These are phyloP conservation scores for Berkeleyomyces rouxiae DNA, from an alignment of 2,329 filamentous ascomycete species.

Conservation along the genomic window DNA sequence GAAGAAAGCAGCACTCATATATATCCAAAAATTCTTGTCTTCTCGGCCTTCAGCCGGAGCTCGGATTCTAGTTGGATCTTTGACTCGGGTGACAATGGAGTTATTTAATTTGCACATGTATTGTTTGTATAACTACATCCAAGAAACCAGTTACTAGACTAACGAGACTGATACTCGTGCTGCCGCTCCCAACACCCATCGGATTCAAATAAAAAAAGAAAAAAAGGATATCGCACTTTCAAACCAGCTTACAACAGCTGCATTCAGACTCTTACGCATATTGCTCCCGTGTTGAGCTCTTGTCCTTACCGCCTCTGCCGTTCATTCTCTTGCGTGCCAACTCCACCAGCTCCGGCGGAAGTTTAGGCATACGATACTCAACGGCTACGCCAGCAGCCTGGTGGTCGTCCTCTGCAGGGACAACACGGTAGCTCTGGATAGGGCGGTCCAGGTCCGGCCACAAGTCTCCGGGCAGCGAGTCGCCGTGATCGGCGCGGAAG, in stretches of 20 bases:
- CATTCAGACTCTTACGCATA: not conserved
- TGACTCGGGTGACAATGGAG: not conserved
- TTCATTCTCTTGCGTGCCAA: slow-evolving; percentile 1
- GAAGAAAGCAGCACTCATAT: no score
- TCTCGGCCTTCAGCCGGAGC: no score
- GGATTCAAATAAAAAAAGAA: not conserved
- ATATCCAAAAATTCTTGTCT: no score
- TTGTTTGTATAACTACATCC: no score
- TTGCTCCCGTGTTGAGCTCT: not conserved
- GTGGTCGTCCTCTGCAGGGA: slow-evolving; percentile 22
- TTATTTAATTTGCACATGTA: no score
- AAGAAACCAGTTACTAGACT: not conserved
- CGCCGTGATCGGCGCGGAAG: slow-evolving; percentile 69
- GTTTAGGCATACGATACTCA: slow-evolving; percentile 8
- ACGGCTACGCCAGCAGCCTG: not conserved
- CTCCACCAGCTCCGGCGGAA: slow-evolving; percentile 6
- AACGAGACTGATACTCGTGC: slow-evolving; percentile 3
- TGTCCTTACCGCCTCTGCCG: not conserved
- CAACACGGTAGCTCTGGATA: slow-evolving; percentile 35
- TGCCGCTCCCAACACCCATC: not conserved
- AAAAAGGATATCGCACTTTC: not conserved
- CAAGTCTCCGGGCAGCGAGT: slow-evolving; percentile 73
- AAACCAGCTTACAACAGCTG: not conserved
- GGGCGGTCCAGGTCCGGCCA: slow-evolving; percentile 61
- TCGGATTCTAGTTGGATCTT: no score